Conservation (phyloP, 805 yeast genomes). For the Grigorovia jiainica region DNA sequence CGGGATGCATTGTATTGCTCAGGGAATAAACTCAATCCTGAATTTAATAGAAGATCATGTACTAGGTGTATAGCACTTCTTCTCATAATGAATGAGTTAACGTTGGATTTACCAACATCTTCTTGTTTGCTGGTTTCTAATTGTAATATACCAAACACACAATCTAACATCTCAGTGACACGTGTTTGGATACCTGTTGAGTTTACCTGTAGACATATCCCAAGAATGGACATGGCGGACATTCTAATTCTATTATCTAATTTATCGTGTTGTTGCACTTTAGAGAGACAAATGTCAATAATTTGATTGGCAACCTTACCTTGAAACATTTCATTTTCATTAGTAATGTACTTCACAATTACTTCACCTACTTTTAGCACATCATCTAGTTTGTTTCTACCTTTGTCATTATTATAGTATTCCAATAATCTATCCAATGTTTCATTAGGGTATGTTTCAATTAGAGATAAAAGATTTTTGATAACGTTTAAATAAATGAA, state of each 20-base stretch:
- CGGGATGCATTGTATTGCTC: slow-evolving; percentile 34
- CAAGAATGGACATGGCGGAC: slow-evolving; percentile 84
- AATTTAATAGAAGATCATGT: slow-evolving; percentile 44
- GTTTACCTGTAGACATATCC: slow-evolving; percentile 51
- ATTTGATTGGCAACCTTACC: slow-evolving; percentile 37
- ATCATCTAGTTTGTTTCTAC: slow-evolving; percentile 44
- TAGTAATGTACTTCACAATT: slow-evolving; percentile 46
- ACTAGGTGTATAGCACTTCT: slow-evolving; percentile 67
- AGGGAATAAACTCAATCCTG: slow-evolving; percentile 44
- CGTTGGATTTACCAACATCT: slow-evolving; percentile 4
- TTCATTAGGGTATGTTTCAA: slow-evolving; percentile 34
- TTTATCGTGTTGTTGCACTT: slow-evolving; percentile 29
- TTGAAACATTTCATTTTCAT: slow-evolving; percentile 38
- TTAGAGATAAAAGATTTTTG: slow-evolving; percentile 58
- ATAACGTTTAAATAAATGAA: slow-evolving; percentile 78
- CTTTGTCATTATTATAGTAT: slow-evolving; percentile 30
- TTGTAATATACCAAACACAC: slow-evolving; percentile 66
- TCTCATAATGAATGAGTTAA: slow-evolving; percentile 41
- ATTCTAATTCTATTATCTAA: slow-evolving; percentile 58
- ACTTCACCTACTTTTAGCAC: slow-evolving; percentile 80
- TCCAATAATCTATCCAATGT: slow-evolving; percentile 32
- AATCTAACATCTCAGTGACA: slow-evolving; percentile 56
- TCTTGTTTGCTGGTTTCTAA: slow-evolving; percentile 33
- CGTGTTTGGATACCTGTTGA: slow-evolving; percentile 42
- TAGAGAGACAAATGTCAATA: slow-evolving; percentile 34